Base-by-base conservation (phyloP, 2,329 filamentous ascomycete genomes). In the Chlorencoelia australis region DNA sequence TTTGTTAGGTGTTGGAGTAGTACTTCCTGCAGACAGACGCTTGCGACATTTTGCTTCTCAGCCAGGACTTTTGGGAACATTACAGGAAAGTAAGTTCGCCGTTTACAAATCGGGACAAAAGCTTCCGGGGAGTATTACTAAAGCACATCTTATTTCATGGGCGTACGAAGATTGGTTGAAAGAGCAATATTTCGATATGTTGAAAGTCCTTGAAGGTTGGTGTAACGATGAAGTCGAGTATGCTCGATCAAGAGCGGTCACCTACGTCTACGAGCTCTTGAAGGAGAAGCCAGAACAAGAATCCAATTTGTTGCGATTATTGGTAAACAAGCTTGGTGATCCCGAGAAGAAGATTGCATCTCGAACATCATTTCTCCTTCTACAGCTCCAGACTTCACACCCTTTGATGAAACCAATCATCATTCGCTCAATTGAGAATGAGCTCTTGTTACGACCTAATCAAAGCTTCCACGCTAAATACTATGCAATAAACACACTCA, bases 271-370 rank as follows among this genome's bases (percentile, higher is more conserved):
- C 56, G 87, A 89, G 45, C 67, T 98, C 25, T 66, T 98, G 43
- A 91, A 86, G 58, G 88, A 94, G 58, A 98, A 94, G 63, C 89
- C 91, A 0, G 91, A 98, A 60, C 91, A 98, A 56, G 91, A 98
- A 60, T 82, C 89, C 37, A 98, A 98, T 57, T 65, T 98, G 44
- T 67, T 98, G 42, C 79, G 89, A 36, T 67, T 98, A 38, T 65
- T 98, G 40, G 86, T 98, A 49, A 96, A 96, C 67, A 98, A 98
- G 61, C 74, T 98, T 17, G 89, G 93, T 51, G 91, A 98, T 56
- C 84, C 82, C 29, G 86, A 94, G 47, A 87, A 87, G 57, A 98
- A 96, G 61, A 93, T 98, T 51, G 81, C 91, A 1, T 98, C 91
- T 4, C 77, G 88, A 42, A 82, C 89, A 2, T 96, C 91, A 0